Conservation (phyloP, 768 basidiomycete genomes). For the Tulasnella sp. region DNA sequence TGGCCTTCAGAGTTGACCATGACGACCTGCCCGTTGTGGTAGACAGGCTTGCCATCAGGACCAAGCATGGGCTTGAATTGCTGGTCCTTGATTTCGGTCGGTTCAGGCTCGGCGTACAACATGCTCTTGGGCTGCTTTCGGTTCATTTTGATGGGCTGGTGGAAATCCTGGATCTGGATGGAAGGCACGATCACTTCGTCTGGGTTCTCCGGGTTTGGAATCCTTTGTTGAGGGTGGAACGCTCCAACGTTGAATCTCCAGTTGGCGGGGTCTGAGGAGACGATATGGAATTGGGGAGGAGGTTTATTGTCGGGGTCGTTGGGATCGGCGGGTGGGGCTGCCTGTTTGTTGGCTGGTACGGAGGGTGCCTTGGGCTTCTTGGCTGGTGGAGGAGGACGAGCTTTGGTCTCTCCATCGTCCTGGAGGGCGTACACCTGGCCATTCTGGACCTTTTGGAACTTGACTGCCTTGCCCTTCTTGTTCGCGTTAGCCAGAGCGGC, state of each 20-base stretch:
- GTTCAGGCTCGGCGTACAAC: background rate
- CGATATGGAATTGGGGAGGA: constrained; percentile 32
- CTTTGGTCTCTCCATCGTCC: background rate
- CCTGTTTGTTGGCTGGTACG: background rate
- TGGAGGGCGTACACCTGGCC: background rate
- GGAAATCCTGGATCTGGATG: constrained; percentile 62
- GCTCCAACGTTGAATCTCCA: constrained; percentile 94
- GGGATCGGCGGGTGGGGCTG: background rate
- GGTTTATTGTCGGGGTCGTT: background rate
- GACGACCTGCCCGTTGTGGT: constrained; percentile 71
- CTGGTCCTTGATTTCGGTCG: constrained; percentile 20
- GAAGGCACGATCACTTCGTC: constrained; percentile 33
- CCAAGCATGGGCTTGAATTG: constrained; percentile 35
- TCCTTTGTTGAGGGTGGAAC: constrained; percentile 43
- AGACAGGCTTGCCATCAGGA: constrained; percentile 74
- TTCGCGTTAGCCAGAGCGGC: background rate
- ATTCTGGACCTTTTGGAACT: background rate
- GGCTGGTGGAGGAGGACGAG: background rate
- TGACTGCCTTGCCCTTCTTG: background rate
- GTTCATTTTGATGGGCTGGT: constrained; percentile 74
- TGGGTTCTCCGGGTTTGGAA: constrained; percentile 30
- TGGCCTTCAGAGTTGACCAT: constrained; percentile 61
- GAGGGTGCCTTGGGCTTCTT: background rate
- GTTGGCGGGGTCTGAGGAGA: constrained; percentile 45
- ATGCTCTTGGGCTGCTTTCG: constrained; percentile 59